These are phyloP conservation scores for Isatis lusitanica DNA, from an alignment of 441 rosid species.

Conservation along the genomic window DNA sequence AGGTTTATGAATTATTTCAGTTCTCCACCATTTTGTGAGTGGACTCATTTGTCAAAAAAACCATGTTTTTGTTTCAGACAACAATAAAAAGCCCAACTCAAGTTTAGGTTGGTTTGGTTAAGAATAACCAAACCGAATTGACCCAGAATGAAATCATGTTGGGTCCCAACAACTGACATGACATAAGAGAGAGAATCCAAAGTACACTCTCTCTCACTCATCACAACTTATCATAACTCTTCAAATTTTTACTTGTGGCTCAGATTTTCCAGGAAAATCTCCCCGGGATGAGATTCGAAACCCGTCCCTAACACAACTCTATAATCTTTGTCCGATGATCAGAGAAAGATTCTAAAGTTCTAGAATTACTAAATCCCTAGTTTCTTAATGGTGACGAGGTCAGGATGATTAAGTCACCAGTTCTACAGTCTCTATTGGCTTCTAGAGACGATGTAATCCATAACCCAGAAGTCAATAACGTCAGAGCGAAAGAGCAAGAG, in stretches of 20 bases:
- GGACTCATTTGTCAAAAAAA: background rate
- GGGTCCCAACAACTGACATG: constrained; percentile 31
- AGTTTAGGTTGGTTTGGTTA: constrained; percentile 9
- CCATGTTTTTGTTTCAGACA: background rate
- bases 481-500: constrained; percentile 52
- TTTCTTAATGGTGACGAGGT: constrained; percentile 14
- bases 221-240: constrained; percentile 29
- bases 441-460: constrained; percentile 23
- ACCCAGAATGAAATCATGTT: background rate
- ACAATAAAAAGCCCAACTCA: background rate
- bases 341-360: background rate
- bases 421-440: constrained; percentile 27
- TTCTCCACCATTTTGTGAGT: background rate
- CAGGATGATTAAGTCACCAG: constrained; percentile 33
- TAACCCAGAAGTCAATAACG: constrained; percentile 19
- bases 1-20: background rate
- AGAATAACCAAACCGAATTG: constrained; percentile 14
- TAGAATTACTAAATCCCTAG: background rate
- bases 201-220: constrained; percentile 12
- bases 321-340: constrained; percentile 3
- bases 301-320: background rate
- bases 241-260: constrained; percentile 24
- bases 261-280: constrained; percentile 30
- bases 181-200: constrained; percentile 26
- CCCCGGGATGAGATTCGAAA: constrained; percentile 30